Evolutionary conservation across 225 moss, liverwort and hornwort species (phyloP), one percentile per base, ranked within the genome.

Genomic region (Bryum argenteum): DNA sequence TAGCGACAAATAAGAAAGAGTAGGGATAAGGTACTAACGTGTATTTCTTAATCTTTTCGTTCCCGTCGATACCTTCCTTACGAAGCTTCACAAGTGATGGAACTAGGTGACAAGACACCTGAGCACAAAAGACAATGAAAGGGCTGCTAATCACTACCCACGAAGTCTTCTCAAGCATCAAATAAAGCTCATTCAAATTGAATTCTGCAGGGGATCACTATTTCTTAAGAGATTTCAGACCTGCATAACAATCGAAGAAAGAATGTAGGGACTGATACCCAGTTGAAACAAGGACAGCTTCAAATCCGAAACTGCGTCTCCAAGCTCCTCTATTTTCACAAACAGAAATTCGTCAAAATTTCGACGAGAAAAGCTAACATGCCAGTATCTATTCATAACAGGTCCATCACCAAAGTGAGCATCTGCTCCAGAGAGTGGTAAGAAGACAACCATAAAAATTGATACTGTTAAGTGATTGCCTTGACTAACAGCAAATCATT

Each of bases 221-320:
- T 63, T 20, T 41, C 33, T 15, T 43, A 26, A 41, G 66, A 59
- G 45, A 56, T 38, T 75, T 40, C 69, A 67, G 80, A 96, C 95
- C 94, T 98, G 98, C 98, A 98, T 94, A 47, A 98, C 79, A 71
- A 98, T 98, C 33, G 98, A 97, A 19, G 97, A 89, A 76, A 97
- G 84, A 57, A 97, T 92, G 70, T 94, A 97, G 71, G 97, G 97
- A 80, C 94, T 97, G 77, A 97, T 97, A 41, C 97, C 97, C 51
- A 97, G 87, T 73, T 97, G 97, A 84, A 97, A 97, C 19, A 97
- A 73, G 19, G 98, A 92, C 53, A 98, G 78, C 71, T 98, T 98
- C 76, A 98, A 61, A 53, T 98, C 98, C 43, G 98, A 86, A 22
- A 98, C 94, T 58, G 92, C 89, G 56, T 94, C 98, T 78, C 98